Percentiles rank a stretch among this genome's conserved stretches.
phyloP scores from a whole-genome alignment of 306 rosid species.

The Castanea mollissima region DNA sequence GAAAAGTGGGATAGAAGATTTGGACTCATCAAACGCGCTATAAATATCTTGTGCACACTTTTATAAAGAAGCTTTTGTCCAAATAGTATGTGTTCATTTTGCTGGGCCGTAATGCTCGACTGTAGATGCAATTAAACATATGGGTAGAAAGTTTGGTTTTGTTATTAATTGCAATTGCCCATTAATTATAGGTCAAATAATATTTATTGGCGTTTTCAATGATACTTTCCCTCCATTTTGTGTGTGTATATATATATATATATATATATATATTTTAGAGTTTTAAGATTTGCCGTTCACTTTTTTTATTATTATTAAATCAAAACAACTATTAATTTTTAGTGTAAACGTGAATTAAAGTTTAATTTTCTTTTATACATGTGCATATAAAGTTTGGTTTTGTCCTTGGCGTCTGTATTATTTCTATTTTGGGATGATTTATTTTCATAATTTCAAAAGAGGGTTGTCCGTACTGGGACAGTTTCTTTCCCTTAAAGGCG shows the following conservation, averaged over 20 bases:
- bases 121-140: neutral
- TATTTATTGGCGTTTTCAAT: too few relatives aligned
- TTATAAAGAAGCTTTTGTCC: neutral
- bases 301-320: accelerated
- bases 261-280: too few relatives aligned
- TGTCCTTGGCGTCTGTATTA: neutral
- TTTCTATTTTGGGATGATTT: neutral
- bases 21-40: too few relatives aligned
- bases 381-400: too few relatives aligned
- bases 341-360: too few relatives aligned
- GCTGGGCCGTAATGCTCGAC: neutral
- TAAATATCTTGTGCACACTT: neutral
- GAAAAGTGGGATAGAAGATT: too few relatives aligned
- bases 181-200: too few relatives aligned
- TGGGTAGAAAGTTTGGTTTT: neutral
- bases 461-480: neutral
- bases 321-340: accelerated
- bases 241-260: too few relatives aligned
- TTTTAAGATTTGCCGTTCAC: too few relatives aligned
- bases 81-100: neutral
- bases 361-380: too few relatives aligned
- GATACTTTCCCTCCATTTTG: accelerated
- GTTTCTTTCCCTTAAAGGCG: neutral
- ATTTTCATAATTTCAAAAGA: neutral
- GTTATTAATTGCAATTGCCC: too few relatives aligned